Conservation (phyloP, 192 early-diverging fungal genomes). For the Coemansia sp. region DNA sequence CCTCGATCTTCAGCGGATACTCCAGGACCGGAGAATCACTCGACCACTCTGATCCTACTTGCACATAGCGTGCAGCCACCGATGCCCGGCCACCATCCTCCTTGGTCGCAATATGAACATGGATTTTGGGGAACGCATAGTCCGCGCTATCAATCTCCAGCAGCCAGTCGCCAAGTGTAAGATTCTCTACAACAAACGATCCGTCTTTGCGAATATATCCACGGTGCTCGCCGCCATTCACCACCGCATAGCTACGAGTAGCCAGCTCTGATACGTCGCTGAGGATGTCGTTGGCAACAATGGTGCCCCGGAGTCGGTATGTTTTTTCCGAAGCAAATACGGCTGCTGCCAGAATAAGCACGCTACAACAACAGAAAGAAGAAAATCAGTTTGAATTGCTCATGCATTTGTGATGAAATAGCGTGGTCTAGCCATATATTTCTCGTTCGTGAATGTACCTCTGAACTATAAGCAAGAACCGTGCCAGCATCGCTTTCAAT, state of each 20-base stretch:
- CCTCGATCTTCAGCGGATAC: conserved; percentile 47
- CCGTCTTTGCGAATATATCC: conserved; percentile 47
- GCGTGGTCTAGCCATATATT: background rate
- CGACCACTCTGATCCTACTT: conserved; percentile 51
- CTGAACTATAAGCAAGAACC: conserved; percentile 28
- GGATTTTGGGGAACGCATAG: conserved; percentile 52
- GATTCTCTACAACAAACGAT: conserved; percentile 40
- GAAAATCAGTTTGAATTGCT: too few relatives aligned
- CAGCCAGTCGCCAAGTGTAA: conserved; percentile 45
- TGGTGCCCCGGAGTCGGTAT: conserved; percentile 46
- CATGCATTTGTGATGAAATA: background rate
- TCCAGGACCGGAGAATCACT: conserved; percentile 34
- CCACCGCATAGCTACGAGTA: conserved; percentile 19
- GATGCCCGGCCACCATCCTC: conserved; percentile 30
- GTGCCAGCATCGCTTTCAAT: conserved; percentile 12
- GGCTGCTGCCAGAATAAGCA: conserved; percentile 20
- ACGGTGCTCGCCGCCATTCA: conserved; percentile 48
- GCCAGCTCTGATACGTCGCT: conserved; percentile 26
- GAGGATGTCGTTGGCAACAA: conserved; percentile 32
- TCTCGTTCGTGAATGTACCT: conserved; percentile 17
- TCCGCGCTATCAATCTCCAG: conserved; percentile 41
- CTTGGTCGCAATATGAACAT: conserved; percentile 41
- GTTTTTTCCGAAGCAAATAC: conserved; percentile 27
- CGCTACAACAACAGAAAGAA: background rate
- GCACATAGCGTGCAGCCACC: conserved; percentile 47